phyloP scores from a whole-genome alignment of 805 yeast genomes.

The Teunomyces kruisii region DNA sequence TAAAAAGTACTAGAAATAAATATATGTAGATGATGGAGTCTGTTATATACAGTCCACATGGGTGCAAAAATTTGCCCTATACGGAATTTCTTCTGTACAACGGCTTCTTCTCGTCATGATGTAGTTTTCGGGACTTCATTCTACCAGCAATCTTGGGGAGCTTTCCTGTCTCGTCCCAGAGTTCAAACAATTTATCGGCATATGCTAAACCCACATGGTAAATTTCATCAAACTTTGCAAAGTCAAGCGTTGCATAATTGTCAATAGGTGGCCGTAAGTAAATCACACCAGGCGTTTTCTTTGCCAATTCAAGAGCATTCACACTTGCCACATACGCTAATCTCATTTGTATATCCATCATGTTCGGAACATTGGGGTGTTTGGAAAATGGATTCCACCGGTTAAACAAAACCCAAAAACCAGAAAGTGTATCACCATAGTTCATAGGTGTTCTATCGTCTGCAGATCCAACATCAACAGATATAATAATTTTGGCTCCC shows the following conservation, averaged over 20 bases:
- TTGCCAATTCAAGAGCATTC: constrained; percentile 86
- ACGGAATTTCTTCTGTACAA: constrained; percentile 64
- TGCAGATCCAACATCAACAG: constrained; percentile 93
- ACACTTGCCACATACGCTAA: constrained; percentile 95
- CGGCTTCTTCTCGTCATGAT: constrained; percentile 23
- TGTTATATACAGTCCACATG: background rate
- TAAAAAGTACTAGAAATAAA: background rate
- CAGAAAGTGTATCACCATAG: constrained; percentile 91
- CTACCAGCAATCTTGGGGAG: constrained; percentile 65
- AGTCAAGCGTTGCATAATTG: constrained; percentile 85
- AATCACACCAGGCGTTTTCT: constrained; percentile 76
- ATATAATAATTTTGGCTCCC: constrained; percentile 85
- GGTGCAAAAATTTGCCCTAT: constrained; percentile 18
- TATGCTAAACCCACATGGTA: constrained; percentile 76
- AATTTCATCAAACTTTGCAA: constrained; percentile 88
- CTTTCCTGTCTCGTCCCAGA: constrained; percentile 50
- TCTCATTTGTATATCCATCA: constrained; percentile 93
- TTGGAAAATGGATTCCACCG: constrained; percentile 87
- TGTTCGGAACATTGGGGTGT: constrained; percentile 85
- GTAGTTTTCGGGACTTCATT: constrained; percentile 15
- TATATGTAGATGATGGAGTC: background rate
- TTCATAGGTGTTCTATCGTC: constrained; percentile 89
- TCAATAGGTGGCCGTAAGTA: constrained; percentile 95
- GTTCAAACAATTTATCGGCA: constrained; percentile 57
- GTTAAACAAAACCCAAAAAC: constrained; percentile 85